Evolutionary conservation across 148 eudicot genomes (phyloP).

Genomic region (Nepenthes gracilis): DNA sequence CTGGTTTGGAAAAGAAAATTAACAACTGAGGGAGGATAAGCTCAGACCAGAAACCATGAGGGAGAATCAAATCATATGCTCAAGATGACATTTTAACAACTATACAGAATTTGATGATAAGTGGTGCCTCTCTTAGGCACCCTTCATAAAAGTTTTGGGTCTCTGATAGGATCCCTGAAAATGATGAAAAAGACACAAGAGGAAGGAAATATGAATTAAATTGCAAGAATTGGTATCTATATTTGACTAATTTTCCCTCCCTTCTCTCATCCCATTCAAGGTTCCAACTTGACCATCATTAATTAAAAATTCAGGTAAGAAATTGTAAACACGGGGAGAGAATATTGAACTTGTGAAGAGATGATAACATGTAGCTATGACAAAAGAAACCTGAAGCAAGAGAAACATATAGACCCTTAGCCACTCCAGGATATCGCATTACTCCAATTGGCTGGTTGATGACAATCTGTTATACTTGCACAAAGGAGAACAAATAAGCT

Average conservation of each 20-base stretch:
- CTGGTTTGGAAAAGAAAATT: conserved; percentile 19
- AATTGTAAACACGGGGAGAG: not conserved
- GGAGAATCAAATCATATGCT: too few species aligned
- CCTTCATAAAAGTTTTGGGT: not conserved
- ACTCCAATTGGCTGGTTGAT: conserved; percentile 76
- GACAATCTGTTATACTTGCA: conserved; percentile 30
- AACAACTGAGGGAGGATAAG: not conserved
- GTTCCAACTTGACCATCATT: too few species aligned
- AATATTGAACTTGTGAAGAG: not conserved
- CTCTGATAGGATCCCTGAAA: not conserved
- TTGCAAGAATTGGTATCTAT: not conserved
- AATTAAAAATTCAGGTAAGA: not conserved
- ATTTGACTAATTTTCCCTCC: not conserved
- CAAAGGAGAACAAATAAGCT: not conserved
- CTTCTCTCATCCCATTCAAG: not conserved
- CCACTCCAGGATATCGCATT: conserved; percentile 79
- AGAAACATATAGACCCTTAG: conserved; percentile 90
- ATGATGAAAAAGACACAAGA: too few species aligned
- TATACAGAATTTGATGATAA: too few species aligned
- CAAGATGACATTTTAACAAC: too few species aligned
- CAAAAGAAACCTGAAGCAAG: conserved; percentile 51
- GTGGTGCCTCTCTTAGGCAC: not conserved
- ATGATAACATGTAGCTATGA: conserved; percentile 1
- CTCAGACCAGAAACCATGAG: too few species aligned
- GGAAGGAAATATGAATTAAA: not conserved